Conservation (phyloP, 2,329 filamentous ascomycete species). For the Claviceps maximensis region DNA sequence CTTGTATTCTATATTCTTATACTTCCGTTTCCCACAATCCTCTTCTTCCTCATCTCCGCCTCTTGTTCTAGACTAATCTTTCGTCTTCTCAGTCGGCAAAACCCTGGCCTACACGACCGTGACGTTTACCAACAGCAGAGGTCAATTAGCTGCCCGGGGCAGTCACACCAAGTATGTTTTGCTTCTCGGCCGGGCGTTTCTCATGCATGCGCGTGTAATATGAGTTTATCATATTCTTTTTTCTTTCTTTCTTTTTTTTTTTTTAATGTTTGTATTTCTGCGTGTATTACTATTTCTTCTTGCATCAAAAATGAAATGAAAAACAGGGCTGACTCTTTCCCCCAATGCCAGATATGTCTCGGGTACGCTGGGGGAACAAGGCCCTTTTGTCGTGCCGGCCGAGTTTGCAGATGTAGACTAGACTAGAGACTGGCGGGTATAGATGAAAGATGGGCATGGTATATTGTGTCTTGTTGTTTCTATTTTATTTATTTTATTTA, state of each 20-base stretch:
- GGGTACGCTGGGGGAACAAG: conserved; percentile 23
- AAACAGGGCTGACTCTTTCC: conserved; percentile 5
- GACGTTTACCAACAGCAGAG: conserved; percentile 44
- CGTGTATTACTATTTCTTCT: too few species aligned
- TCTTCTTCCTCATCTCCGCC: too few species aligned
- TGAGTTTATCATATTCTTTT: too few species aligned
- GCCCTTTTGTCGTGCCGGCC: conserved; percentile 23
- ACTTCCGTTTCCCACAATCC: too few species aligned
- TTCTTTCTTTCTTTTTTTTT: too few species aligned
- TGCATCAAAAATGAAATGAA: too few species aligned
- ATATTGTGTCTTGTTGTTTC: background rate
- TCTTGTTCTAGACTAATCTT: too few species aligned
- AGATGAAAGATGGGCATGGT: background rate
- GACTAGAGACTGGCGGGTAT: too few species aligned
- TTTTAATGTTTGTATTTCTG: too few species aligned
- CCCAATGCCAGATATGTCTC: conserved; percentile 25
- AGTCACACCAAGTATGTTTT: conserved; percentile 53
- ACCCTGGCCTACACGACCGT: conserved; percentile 49
- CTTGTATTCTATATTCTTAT: background rate
- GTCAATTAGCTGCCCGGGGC: conserved; percentile 46
- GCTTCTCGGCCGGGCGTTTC: background rate
- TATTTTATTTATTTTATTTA: background rate
- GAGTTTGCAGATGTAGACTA: conserved; percentile 24
- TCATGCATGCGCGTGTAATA: too few species aligned
- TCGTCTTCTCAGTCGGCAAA: conserved; percentile 54